Base-by-base conservation (phyloP, 306 rosid genomes). In the Senna siamea region DNA sequence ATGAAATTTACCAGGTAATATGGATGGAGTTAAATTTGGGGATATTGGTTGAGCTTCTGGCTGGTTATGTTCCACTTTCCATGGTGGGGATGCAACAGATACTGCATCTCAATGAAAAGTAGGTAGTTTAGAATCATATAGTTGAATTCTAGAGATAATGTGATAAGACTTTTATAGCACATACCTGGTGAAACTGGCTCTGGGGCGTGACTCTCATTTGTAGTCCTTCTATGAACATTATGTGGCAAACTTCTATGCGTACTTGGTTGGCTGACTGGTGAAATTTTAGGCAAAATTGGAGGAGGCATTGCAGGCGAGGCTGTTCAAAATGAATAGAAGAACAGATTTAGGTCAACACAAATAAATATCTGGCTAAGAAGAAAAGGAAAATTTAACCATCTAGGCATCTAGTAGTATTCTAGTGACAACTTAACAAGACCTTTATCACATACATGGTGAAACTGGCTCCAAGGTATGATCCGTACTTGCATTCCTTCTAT, bases 201-300 rank as follows among this genome's bases (percentile, higher is more conserved):
- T 6, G 23, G 68, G 34, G 59, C 50, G 72, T 74, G 64, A 82
- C 69, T 63, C 47, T 74, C 69, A 65, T 59, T 80, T 62, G 76
- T 76, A 75, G 77, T 81, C 76, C 83, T 74, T 44, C 59, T 76
- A 55, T 73, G 82, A 70, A 72, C n/a, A 50, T 46, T 80, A 71
- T 87, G 84, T 40, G 98, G 91, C 34, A 83, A 79, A 74, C 76
- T 78, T 66, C 73, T 88, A 58, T 84, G 90, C 50, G 50, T 23
- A 26, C 71, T 72, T 52, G 93, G 87, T 7, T 72, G 83, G 68
- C 78, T 76, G 66, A 68, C 74, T 35, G 98, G 88, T 66, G 95
- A 78, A 75, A 50, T 57, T 55, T 54, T 81, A 28, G 98, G 85
- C 37, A 73, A 67, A 78, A 43, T 81, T 48, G 43, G 44, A 23